Evolutionary conservation across 2,329 filamentous ascomycete species (phyloP).

Genomic region (Trichoderma breve): DNA sequence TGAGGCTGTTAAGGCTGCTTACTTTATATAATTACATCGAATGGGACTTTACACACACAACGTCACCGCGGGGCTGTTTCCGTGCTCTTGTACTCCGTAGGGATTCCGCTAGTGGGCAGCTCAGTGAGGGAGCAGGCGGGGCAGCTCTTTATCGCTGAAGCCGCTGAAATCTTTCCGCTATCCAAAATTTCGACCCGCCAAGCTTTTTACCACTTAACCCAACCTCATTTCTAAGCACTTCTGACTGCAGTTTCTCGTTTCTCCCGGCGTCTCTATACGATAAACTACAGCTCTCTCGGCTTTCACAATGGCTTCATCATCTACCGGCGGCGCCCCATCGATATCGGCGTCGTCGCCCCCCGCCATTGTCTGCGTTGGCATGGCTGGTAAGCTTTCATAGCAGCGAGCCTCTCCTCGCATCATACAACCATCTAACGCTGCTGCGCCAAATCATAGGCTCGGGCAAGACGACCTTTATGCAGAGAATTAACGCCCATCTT

Average conservation of each 20-base stretch:
- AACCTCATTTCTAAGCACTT: neutral
- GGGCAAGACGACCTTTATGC: conserved; percentile 99
- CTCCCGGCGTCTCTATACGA: neutral
- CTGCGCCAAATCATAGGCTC: conserved; percentile 59
- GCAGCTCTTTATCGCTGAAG: conserved; percentile 16
- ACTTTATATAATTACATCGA: neutral
- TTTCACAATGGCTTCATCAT: conserved; percentile 35
- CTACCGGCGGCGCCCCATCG: conserved; percentile 29
- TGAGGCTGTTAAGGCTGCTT: neutral
- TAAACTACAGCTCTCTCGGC: neutral
- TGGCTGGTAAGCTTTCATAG: conserved; percentile 66
- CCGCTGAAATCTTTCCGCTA: neutral
- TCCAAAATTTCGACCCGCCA: conserved; percentile 18
- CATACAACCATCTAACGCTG: neutral
- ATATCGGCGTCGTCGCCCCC: conserved; percentile 51
- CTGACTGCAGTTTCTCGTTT: neutral
- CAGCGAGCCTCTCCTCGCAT: neutral
- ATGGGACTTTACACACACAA: neutral
- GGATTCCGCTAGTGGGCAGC: neutral
- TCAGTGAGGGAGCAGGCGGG: conserved; percentile 4
- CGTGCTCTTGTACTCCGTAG: neutral
- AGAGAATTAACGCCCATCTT: conserved; percentile 90
- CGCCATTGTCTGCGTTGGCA: conserved; percentile 90
- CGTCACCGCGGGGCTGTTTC: conserved; percentile 19
- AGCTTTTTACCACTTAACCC: neutral